These are phyloP conservation scores for Amanita rubescens DNA, from an alignment of 768 basidiomycete species.

Conservation along the genomic window DNA sequence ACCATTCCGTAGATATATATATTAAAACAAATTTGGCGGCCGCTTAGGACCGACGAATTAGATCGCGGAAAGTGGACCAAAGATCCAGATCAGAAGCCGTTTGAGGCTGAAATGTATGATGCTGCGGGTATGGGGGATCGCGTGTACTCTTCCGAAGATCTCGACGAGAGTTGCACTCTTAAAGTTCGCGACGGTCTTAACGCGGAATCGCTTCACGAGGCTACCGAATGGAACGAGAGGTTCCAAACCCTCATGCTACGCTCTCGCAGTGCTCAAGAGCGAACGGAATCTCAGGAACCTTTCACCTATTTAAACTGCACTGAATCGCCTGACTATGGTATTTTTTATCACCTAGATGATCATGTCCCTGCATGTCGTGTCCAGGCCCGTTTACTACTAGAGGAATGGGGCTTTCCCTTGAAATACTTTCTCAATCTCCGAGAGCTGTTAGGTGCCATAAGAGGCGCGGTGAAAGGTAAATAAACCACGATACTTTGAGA, in stretches of 20 bases:
- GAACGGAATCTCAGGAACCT: too few relatives aligned
- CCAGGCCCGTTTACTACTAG: neutral
- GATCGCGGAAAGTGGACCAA: neutral
- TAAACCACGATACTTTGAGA: neutral
- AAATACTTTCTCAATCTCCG: neutral
- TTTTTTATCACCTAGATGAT: neutral
- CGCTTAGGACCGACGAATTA: neutral
- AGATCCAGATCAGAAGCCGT: neutral
- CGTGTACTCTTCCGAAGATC: too few relatives aligned
- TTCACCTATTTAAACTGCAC: neutral
- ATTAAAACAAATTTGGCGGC: slow-evolving; percentile 1
- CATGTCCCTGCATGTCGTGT: neutral
- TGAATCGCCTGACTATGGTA: neutral
- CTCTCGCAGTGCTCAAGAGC: too few relatives aligned
- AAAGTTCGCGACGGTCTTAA: too few relatives aligned
- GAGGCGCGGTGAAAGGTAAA: neutral
- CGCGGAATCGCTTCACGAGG: too few relatives aligned
- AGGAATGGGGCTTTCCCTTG: neutral
- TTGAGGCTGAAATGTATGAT: neutral
- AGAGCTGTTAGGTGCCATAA: neutral
- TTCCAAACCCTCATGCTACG: too few relatives aligned
- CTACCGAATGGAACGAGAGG: too few relatives aligned
- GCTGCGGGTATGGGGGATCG: too few relatives aligned
- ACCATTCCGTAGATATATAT: neutral
- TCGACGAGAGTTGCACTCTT: too few relatives aligned